Conservation (phyloP, 768 basidiomycete species). For the Rhodotorula babjevae region DNA sequence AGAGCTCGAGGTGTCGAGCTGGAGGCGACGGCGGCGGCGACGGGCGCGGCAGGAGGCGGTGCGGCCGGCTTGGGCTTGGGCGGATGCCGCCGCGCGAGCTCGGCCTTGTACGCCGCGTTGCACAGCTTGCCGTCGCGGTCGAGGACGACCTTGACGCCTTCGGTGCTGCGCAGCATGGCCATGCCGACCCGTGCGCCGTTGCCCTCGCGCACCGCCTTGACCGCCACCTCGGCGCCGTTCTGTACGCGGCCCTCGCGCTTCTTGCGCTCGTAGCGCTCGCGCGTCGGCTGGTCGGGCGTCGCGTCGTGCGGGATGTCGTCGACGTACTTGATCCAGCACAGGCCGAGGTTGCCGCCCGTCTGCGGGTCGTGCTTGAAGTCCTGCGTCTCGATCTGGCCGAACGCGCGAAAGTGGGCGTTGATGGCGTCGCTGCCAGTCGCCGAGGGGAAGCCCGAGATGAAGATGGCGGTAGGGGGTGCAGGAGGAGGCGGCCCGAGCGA, state of each 20-base stretch:
- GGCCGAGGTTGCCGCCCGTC: constrained; percentile 76
- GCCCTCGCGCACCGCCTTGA: constrained; percentile 60
- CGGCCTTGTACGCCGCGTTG: constrained; percentile 62
- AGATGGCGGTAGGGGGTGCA: constrained; percentile 55
- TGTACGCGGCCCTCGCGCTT: constrained; percentile 15
- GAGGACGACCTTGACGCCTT: constrained; percentile 65
- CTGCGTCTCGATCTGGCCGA: constrained; percentile 63
- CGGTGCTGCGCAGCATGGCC: constrained; percentile 46
- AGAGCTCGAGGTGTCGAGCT: background rate
- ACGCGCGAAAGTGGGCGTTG: constrained; percentile 59
- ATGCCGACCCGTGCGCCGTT: constrained; percentile 61
- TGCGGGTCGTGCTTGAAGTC: constrained; percentile 72
- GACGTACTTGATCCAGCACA: constrained; percentile 66
- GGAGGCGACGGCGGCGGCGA: background rate
- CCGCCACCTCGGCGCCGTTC: constrained; percentile 63
- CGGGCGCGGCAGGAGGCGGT: constrained; percentile 1
- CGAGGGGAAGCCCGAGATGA: constrained; percentile 66
- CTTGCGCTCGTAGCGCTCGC: constrained; percentile 30
- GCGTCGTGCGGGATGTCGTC: constrained; percentile 28
- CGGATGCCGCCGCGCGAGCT: constrained; percentile 44
- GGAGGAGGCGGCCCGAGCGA: constrained; percentile 71
- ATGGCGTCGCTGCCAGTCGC: constrained; percentile 65
- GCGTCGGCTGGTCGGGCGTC: constrained; percentile 13
- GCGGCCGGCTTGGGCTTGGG: constrained; percentile 2
- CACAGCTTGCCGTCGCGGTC: constrained; percentile 68